Conservation (phyloP, 2,329 filamentous ascomycete genomes). For the Lasiodiplodia sp. region DNA sequence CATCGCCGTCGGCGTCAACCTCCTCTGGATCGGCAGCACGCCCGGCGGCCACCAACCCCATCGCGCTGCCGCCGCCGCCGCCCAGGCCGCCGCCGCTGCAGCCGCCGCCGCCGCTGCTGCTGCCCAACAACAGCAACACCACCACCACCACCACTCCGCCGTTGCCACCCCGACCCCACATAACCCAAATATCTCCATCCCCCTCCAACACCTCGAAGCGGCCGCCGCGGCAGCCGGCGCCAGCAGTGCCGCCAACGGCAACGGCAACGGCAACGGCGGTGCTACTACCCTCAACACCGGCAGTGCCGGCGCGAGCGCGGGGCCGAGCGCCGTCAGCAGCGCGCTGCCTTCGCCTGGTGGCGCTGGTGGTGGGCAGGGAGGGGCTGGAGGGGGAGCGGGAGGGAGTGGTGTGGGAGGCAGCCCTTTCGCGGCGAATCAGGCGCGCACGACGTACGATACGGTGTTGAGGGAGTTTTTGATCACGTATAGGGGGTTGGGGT, state of each 20-base stretch:
- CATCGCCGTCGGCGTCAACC: conserved; percentile 50
- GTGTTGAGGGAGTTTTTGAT: conserved; percentile 74
- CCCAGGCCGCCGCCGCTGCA: neutral
- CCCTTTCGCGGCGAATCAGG: conserved; percentile 26
- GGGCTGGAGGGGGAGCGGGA: neutral
- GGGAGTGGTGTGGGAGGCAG: neutral
- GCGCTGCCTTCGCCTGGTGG: conserved; percentile 14
- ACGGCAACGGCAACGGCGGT: neutral
- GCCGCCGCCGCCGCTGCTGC: neutral
- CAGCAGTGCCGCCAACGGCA: neutral
- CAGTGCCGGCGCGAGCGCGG: conserved; percentile 20
- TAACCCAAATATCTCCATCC: conserved; percentile 26
- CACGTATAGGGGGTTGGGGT: conserved; percentile 72
- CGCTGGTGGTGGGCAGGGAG: conserved; percentile 31
- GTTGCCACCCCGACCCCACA: neutral
- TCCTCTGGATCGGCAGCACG: conserved; percentile 52
- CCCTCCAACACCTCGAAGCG: conserved; percentile 33
- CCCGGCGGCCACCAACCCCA: conserved; percentile 35
- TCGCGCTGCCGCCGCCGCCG: conserved; percentile 9
- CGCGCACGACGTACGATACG: conserved; percentile 58
- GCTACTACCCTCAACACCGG: conserved; percentile 15
- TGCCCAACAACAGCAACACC: neutral
- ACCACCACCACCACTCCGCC: conserved; percentile 5
- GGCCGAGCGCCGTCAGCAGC: conserved; percentile 12
- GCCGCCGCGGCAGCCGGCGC: conserved; percentile 33